Evolutionary conservation across 352 stramenopile species (phyloP).

Genomic region (Phytopythium delawarense): DNA sequence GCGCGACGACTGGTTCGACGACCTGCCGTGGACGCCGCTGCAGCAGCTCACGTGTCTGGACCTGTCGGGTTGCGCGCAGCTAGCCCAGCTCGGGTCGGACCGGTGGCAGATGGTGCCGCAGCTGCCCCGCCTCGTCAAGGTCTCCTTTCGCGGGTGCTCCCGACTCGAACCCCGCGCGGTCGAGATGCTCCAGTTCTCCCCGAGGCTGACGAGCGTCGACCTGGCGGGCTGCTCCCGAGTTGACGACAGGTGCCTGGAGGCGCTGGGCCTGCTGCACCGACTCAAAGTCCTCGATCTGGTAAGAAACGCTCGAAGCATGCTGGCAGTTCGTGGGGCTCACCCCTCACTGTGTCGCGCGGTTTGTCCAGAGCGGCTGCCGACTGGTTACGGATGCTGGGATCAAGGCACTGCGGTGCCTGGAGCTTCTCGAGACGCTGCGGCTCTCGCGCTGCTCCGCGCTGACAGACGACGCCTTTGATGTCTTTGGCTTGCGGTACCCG

Average conservation of each 20-base stretch:
- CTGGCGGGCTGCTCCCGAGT: constrained; percentile 57
- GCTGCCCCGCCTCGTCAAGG: constrained; percentile 47
- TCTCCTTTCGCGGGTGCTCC: constrained; percentile 47
- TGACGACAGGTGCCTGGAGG: constrained; percentile 48
- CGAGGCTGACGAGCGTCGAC: constrained; percentile 46
- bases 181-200: constrained; percentile 53
- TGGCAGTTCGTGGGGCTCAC: no score
- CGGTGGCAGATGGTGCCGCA: constrained; percentile 10
- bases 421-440: constrained; percentile 45
- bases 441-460: constrained; percentile 53
- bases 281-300: constrained; percentile 60
- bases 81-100: constrained; percentile 46
- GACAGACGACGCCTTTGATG: constrained; percentile 42
- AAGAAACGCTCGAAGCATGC: background rate
- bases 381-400: constrained; percentile 36
- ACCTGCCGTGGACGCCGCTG: constrained; percentile 29
- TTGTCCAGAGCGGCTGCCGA: constrained; percentile 1
- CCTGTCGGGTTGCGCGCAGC: constrained; percentile 44
- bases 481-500: constrained; percentile 33
- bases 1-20: constrained; percentile 65
- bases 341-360: no score
- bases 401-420: constrained; percentile 35
- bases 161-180: constrained; percentile 39
- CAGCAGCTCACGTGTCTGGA: constrained; percentile 58
- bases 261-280: constrained; percentile 27